These are phyloP conservation scores for Perilla frutescens DNA, from an alignment of 257 asterid species.

Conservation along the genomic window DNA sequence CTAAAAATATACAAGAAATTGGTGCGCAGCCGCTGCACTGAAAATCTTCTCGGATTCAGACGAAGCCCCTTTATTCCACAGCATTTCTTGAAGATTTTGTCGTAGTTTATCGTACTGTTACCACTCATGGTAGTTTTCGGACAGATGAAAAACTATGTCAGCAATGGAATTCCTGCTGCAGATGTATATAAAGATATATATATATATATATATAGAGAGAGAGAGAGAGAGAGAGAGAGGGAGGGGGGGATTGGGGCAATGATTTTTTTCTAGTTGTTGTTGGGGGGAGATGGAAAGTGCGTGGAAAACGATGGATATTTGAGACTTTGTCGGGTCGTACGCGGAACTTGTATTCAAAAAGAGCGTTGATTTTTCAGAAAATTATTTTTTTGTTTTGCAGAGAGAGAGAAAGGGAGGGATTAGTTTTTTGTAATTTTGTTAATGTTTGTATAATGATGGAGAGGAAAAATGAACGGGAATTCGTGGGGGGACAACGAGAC, in stretches of 20 bases:
- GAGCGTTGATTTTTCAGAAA: conserved; percentile 2
- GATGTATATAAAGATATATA: neutral
- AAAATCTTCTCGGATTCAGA: conserved; percentile 39
- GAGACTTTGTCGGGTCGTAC: conserved; percentile 41
- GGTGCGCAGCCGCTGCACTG: conserved; percentile 39
- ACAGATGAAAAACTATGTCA: conserved; percentile 11
- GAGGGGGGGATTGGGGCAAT: neutral
- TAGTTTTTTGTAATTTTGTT: neutral
- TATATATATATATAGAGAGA: neutral
- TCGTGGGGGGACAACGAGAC: conserved; percentile 41
- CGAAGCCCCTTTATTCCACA: conserved; percentile 42
- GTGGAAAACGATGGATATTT: conserved; percentile 44
- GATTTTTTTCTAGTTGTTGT: neutral
- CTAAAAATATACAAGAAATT: conserved; percentile 31
- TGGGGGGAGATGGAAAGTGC: conserved; percentile 35
- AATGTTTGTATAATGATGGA: neutral
- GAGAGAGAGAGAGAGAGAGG: neutral
- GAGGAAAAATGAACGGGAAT: conserved; percentile 34
- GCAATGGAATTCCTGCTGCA: conserved; percentile 5
- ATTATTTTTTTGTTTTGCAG: neutral
- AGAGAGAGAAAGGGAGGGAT: too few species aligned
- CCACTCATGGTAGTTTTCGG: conserved; percentile 17
- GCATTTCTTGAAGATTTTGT: conserved; percentile 34
- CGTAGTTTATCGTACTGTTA: neutral
- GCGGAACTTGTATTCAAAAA: conserved; percentile 28